Evolutionary conservation across 345 rosid species (phyloP), one percentile per base, ranked within the genome.

Genomic region (Rhodomyrtus tomentosa): DNA sequence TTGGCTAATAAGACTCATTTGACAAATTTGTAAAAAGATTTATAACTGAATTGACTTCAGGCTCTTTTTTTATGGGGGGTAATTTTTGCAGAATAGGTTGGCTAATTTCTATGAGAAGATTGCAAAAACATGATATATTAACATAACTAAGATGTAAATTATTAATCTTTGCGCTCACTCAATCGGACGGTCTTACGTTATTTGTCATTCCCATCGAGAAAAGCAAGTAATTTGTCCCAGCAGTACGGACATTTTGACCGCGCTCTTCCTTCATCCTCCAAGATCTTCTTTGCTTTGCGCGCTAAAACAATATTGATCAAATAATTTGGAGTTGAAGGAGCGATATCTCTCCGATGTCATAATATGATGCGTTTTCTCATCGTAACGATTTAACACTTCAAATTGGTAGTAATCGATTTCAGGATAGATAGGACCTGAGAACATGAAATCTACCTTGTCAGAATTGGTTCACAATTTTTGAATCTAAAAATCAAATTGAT

Each of bases 371-470:
- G 42, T 16, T 62, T 16, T 16, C 3, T 62, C 11, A 29, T 1
- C 10, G 2, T 29, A 29, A 29, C 32, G 32, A 29, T 29, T 7
- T 15, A 62, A 29, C 1, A 7, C 0, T 10, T 32, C 74, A 62
- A 29, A 62, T 7, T 16, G 10, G 1, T 11, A 29, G 40, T 7
- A 4, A 0, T 62, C 5, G 22, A 62, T 29, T 29, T 62, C 0
- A 7, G 9, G 5, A 32, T 16, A 9, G 16, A 2, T 29, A 9
- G 13, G 11, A 15, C 32, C 11, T 36, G 18, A 16, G 10, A 62
- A 16, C 5, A 7, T 29, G 3, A 62, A 59, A 62, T 29, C 40
- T 62, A 16, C 0, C 74, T 21, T 2, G 29, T 29, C 5, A 59
- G 4, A 62, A 20, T 62, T 16, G 73, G 9, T 62, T 36, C 22